These are phyloP conservation scores for Quercus rubra DNA, from an alignment of 306 rosid species.

Conservation along the genomic window DNA sequence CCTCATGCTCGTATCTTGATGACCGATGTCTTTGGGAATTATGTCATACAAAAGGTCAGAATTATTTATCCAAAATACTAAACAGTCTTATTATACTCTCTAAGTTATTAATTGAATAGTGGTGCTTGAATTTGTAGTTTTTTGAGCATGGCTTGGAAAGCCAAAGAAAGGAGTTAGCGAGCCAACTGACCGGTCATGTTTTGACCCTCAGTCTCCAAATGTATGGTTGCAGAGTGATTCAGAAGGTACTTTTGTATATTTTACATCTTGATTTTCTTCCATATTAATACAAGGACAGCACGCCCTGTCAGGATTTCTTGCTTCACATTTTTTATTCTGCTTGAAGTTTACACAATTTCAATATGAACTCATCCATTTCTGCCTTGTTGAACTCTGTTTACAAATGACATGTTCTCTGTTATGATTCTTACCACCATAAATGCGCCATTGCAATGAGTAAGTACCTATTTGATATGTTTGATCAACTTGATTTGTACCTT, in stretches of 20 bases:
- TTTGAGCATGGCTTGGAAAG: constrained; percentile 90
- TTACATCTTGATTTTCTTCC: constrained; percentile 15
- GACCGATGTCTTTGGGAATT: constrained; percentile 97
- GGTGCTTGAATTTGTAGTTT: constrained; percentile 53
- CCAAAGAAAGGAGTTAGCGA: constrained; percentile 79
- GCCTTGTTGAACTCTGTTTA: neutral
- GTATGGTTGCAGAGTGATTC: constrained; percentile 99
- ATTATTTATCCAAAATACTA: constrained; percentile 19
- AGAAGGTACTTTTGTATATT: constrained; percentile 64
- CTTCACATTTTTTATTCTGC: constrained; percentile 15
- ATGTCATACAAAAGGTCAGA: constrained; percentile 89
- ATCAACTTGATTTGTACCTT: too few relatives aligned
- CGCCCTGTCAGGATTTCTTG: constrained; percentile 1
- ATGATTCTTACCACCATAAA: neutral
- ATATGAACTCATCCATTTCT: neutral
- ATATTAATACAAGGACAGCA: neutral
- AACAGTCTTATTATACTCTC: constrained; percentile 1
- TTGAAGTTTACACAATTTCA: neutral
- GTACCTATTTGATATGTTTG: too few relatives aligned
- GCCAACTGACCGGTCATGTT: constrained; percentile 80
- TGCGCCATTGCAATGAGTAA: constrained; percentile 4
- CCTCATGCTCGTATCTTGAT: constrained; percentile 87
- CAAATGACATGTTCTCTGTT: neutral
- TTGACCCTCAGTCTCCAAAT: constrained; percentile 96
- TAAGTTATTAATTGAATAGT: constrained; percentile 21